phyloP scores from a whole-genome alignment of 768 basidiomycete species.

The Leccinum variicolor region DNA sequence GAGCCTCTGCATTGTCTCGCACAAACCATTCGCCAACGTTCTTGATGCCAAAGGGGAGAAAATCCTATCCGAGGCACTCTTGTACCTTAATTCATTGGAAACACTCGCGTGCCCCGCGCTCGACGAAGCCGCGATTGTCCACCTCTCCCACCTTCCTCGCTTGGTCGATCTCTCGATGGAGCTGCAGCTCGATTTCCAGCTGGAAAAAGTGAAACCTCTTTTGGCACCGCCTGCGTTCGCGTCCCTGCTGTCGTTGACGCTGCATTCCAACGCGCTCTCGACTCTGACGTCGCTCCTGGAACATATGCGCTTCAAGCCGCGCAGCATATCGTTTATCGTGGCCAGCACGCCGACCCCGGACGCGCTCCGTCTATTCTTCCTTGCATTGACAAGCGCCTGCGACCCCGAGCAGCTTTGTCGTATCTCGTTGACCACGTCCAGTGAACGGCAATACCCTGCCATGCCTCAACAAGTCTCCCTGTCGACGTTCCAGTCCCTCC shows the following conservation, averaged over 20 bases:
- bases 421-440: conserved; percentile 10
- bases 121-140: conserved; percentile 19
- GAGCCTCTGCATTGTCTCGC: conserved; percentile 4
- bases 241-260: conserved; percentile 7
- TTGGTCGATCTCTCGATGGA: conserved; percentile 15
- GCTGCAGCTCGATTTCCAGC: conserved; percentile 12
- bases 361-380: conserved; percentile 21
- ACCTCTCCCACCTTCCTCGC: conserved; percentile 20
- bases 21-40: neutral
- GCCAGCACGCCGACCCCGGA: conserved; percentile 8
- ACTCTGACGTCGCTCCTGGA: conserved; percentile 21
- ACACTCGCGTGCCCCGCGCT: conserved; percentile 18
- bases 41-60: conserved; percentile 14
- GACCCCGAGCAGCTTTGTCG: conserved; percentile 1
- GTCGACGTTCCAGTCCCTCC: conserved; percentile 18
- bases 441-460: neutral
- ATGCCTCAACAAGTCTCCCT: conserved; percentile 6
- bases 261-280: conserved; percentile 9
- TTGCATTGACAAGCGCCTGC: conserved; percentile 15
- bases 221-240: conserved; percentile 16
- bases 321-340: conserved; percentile 14
- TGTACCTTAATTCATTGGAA: conserved; percentile 15
- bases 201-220: conserved; percentile 10
- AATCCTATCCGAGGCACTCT: conserved; percentile 20
- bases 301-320: conserved; percentile 16